Evolutionary conservation across 257 asterid genomes (phyloP).

Genomic region (Dorcoceras hygrometricum): DNA sequence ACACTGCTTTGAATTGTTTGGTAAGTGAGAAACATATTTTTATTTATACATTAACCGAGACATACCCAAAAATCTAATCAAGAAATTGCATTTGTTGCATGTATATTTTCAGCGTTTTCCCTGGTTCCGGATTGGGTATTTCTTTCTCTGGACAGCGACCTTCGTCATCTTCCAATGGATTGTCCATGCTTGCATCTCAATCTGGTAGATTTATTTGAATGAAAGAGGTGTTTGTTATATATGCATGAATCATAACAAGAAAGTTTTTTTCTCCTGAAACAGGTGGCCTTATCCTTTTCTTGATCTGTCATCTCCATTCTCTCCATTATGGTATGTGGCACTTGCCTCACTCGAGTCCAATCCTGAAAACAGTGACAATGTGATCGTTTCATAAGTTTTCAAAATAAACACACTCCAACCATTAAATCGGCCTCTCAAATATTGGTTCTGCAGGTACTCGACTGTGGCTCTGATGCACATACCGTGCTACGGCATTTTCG

Average conservation of each 20-base stretch:
- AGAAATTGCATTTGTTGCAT: not conserved
- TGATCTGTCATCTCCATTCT: conserved; percentile 73
- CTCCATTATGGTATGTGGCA: conserved; percentile 79
- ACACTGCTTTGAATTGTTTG: conserved; percentile 79
- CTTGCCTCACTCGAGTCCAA: not conserved
- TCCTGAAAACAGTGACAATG: not conserved
- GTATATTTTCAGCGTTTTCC: conserved; percentile 74
- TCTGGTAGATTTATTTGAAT: conserved; percentile 45
- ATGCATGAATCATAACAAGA: not conserved
- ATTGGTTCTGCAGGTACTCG: conserved; percentile 56
- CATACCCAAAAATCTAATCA: not conserved
- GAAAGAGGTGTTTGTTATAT: not conserved
- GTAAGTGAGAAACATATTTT: conserved; percentile 34
- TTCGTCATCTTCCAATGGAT: conserved; percentile 80
- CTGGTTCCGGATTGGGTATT: conserved; percentile 88
- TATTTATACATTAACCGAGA: not conserved
- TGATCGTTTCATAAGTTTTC: too few species aligned
- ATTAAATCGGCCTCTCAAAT: not conserved
- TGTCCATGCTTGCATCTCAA: conserved; percentile 63
- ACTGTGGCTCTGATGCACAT: conserved; percentile 86
- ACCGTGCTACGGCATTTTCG: conserved; percentile 79
- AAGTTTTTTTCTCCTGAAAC: conserved; percentile 26
- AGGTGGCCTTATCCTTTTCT: conserved; percentile 99
- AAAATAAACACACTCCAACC: not conserved
- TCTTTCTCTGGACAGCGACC: conserved; percentile 66